Evolutionary conservation across 1,284 basidiomycete species (phyloP).

Genomic region (Ceratobasidium sp.): DNA sequence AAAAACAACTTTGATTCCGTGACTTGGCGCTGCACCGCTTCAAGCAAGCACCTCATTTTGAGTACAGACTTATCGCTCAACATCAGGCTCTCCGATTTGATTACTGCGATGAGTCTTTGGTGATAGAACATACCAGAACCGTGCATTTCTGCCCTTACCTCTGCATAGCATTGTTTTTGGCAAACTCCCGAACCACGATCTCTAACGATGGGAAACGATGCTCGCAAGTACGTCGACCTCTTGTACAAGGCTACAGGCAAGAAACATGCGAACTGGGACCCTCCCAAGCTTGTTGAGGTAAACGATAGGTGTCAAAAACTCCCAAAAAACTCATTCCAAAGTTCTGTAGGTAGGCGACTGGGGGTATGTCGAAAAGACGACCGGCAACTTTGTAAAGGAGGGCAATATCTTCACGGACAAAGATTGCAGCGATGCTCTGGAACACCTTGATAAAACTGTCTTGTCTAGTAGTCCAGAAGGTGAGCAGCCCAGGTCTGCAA

Average conservation of each 20-base stretch:
- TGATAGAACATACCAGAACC: too few species aligned
- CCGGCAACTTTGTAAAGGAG: constrained; percentile 24
- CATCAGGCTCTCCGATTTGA: too few species aligned
- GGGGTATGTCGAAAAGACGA: constrained; percentile 29
- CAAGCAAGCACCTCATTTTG: too few species aligned
- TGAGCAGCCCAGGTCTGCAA: neutral
- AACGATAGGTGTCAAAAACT: neutral
- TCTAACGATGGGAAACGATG: constrained; percentile 14
- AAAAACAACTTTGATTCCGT: too few species aligned
- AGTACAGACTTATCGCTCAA: too few species aligned
- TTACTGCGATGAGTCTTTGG: too few species aligned
- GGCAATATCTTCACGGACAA: constrained; percentile 36
- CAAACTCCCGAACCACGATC: too few species aligned
- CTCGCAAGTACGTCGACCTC: constrained; percentile 37
- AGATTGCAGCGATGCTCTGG: constrained; percentile 15
- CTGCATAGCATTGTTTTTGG: too few species aligned
- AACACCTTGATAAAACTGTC: constrained; percentile 4
- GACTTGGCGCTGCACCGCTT: too few species aligned
- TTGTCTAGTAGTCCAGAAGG: constrained; percentile 17
- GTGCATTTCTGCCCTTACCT: too few species aligned
- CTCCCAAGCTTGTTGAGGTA: constrained; percentile 26
- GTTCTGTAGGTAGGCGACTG: constrained; percentile 34
- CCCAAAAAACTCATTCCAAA: neutral
- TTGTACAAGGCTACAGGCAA: constrained; percentile 27
- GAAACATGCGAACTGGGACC: constrained; percentile 37